Conservation (phyloP, 129 eudicot genomes). For the Artemisia annua region DNA sequence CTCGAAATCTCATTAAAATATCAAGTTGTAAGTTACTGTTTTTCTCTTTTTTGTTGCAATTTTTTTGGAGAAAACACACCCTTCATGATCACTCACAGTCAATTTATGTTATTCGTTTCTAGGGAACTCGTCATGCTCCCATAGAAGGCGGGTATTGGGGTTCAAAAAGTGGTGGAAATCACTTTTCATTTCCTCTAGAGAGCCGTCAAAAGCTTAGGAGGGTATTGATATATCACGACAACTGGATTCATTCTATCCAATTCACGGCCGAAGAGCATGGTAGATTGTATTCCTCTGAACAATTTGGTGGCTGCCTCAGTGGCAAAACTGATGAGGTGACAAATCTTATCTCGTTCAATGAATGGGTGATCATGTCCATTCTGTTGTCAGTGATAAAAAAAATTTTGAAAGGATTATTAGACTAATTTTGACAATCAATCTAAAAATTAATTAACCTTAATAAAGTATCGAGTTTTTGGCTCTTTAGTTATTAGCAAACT, state of each 20-base stretch:
- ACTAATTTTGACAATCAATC: no score
- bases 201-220: constrained; percentile 19
- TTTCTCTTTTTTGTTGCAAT: neutral
- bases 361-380: no score
- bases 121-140: neutral
- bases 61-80: neutral
- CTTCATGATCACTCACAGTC: neutral
- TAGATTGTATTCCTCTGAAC: neutral
- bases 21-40: constrained; percentile 14
- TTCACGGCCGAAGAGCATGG: constrained; percentile 5
- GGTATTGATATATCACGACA: neutral
- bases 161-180: neutral
- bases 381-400: no score
- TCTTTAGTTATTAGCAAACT: no score
- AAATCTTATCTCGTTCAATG: no score
- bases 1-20: constrained; percentile 21
- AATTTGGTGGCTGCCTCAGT: neutral
- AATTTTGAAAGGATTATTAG: no score
- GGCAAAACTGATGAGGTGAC: no score
- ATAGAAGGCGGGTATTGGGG: constrained; percentile 18
- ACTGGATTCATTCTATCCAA: neutral
- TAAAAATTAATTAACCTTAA: no score
- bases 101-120: neutral
- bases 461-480: no score
- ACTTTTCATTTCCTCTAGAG: constrained; percentile 11